Evolutionary conservation across 2,329 filamentous ascomycete genomes (phyloP).

Genomic region (Penicillium sp.): DNA sequence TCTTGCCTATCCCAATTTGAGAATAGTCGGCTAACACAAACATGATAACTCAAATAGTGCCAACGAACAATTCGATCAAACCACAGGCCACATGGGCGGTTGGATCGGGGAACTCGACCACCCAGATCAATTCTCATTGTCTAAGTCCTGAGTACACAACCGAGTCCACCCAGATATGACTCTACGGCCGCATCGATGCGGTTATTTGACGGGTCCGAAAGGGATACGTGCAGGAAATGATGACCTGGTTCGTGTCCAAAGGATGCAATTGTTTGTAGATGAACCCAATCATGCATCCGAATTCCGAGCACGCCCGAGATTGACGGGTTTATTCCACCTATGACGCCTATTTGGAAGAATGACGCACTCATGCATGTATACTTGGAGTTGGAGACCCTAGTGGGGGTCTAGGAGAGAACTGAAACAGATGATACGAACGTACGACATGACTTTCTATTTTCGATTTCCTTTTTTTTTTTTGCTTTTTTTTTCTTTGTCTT

Average conservation of each 20-base stretch:
- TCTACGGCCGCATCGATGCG: neutral
- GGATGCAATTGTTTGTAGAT: neutral
- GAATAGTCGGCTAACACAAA: neutral
- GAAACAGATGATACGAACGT: neutral
- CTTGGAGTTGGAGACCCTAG: neutral
- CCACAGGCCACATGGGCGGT: neutral
- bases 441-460: neutral
- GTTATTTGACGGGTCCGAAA: neutral
- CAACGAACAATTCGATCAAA: neutral
- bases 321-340: too few relatives aligned
- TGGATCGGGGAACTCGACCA: neutral
- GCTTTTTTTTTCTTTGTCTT: neutral
- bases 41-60: neutral
- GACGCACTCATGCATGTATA: neutral
- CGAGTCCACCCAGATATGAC: neutral
- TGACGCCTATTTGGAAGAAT: neutral
- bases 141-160: neutral
- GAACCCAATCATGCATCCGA: neutral
- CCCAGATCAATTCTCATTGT: neutral
- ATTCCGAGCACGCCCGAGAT: constrained; percentile 1
- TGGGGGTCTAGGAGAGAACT: neutral
- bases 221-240: neutral
- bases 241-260: neutral
- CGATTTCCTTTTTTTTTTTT: neutral
- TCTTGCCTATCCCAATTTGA: too few relatives aligned